Base-by-base conservation (phyloP, 257 asterid species). In the Marsdenia floribunda region DNA sequence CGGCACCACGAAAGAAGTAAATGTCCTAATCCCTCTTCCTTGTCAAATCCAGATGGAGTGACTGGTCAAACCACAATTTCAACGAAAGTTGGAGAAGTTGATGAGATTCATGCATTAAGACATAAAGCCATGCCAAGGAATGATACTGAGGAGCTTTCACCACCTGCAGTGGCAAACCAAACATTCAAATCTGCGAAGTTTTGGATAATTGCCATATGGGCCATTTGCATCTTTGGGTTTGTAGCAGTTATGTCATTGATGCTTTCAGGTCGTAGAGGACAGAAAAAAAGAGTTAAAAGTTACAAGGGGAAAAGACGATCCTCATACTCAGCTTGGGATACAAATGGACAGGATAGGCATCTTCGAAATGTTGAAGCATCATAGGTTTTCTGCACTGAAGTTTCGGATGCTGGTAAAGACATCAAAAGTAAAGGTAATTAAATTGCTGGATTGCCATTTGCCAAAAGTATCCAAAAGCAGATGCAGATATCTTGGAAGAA, bases 181-280 rank as follows among this genome's bases (percentile, higher is more conserved):
- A 65, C 86, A 11, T 91, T 93, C 75, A 82, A 66, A 76, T 88
- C 91, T 16, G 85, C 89, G 91, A 90, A 90, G 75, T 76, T 86
- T 42, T 86, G 96, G 96, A 90, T 87, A 49, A 78, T 90, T 6
- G 85, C 86, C 24, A 75, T 92, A 35, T 92, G 97, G 97, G 91
- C 74, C 12, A 73, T 86, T 40, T 90, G 92, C 21, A 87, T 90
- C 47, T 29, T 80, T 22, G 93, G 88, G 26, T 91, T 86, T 58
- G 22, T 82, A 66, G 82, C 55, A 15, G 85, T 87, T 75, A 88
- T 90, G 96, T 88, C 68, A 3, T 52, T 78, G 81, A 80, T 91
- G 89, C 76, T 88, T 40, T 85, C 83, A 11, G 84, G 84, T n/a
- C 87, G 90, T 47, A 84, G 68, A 70, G 88, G 92, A 13, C 88